A percentile compares a stretch with the other conserved stretches of the same genome.
phyloP scores from a whole-genome alignment of 768 basidiomycete species.

The Lactarius vividus region DNA sequence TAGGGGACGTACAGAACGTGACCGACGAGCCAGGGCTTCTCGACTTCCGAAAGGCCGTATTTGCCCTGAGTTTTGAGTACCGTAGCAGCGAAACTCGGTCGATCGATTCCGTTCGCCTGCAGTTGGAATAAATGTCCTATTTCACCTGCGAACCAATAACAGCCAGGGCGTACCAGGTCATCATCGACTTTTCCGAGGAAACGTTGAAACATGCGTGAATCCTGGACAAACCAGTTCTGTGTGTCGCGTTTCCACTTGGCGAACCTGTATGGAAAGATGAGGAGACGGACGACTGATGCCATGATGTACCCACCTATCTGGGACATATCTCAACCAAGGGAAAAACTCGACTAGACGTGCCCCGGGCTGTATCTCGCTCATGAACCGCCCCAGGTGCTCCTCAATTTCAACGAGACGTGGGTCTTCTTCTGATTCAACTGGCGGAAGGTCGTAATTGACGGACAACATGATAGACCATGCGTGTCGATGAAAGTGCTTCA shows the following conservation, averaged over 20 bases:
- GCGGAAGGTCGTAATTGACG: neutral
- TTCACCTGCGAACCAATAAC: too few species aligned
- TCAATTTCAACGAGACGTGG: neutral
- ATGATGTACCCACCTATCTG: neutral
- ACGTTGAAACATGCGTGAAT: slow-evolving; percentile 15
- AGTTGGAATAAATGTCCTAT: neutral
- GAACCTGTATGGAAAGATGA: neutral
- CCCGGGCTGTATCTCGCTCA: neutral
- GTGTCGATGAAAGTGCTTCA: neutral
- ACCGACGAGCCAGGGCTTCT: slow-evolving; percentile 22
- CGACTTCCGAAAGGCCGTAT: slow-evolving; percentile 10
- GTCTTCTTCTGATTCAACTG: neutral
- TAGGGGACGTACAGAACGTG: slow-evolving; percentile 19
- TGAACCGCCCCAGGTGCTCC: neutral
- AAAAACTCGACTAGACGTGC: too few species aligned
- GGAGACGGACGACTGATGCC: neutral
- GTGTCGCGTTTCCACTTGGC: slow-evolving; percentile 23
- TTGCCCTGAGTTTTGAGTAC: slow-evolving; percentile 10
- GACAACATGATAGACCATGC: neutral
- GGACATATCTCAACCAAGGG: slow-evolving; percentile 1
- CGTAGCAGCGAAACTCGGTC: slow-evolving; percentile 7
- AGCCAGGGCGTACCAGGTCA: neutral
- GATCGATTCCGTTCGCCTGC: slow-evolving; percentile 9
- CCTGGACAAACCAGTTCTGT: slow-evolving; percentile 13
- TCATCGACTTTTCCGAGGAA: slow-evolving; percentile 7